Evolutionary conservation across 768 basidiomycete species (phyloP).

Genomic region (Termitomyces heimii): DNA sequence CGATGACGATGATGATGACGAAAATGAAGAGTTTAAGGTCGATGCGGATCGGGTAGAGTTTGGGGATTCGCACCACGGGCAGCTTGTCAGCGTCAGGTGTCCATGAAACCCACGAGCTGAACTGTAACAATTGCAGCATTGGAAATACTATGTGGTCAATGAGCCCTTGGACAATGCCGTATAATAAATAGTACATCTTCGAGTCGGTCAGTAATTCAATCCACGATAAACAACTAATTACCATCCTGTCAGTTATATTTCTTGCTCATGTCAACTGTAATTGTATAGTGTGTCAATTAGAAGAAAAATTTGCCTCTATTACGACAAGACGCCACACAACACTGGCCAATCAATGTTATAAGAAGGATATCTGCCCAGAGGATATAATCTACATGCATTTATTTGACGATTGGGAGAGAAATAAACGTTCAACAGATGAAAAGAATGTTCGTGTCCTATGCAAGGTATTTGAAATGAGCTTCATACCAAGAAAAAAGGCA

Average conservation of each 20-base stretch:
- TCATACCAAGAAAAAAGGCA: background rate
- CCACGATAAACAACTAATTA: background rate
- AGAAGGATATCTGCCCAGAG: background rate
- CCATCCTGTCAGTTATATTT: too few relatives aligned
- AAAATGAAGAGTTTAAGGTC: background rate
- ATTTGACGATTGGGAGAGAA: background rate
- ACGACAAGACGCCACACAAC: background rate
- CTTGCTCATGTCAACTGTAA: background rate
- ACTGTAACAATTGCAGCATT: too few relatives aligned
- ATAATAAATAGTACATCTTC: too few relatives aligned
- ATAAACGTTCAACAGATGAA: slow-evolving; percentile 27
- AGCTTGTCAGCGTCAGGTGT: slow-evolving; percentile 49
- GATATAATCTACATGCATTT: background rate
- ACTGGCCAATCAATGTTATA: background rate
- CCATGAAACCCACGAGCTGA: background rate
- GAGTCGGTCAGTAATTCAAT: background rate
- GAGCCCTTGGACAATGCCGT: background rate
- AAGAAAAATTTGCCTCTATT: background rate
- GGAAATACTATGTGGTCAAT: background rate
- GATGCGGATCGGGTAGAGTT: slow-evolving; percentile 35
- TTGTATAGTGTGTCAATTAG: background rate
- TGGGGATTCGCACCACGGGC: slow-evolving; percentile 49
- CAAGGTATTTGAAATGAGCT: background rate
- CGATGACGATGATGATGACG: slow-evolving; percentile 14
- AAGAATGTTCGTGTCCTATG: slow-evolving; percentile 31